A percentile compares a stretch with the other conserved stretches of the same genome.
Evolutionary conservation across 495 filamentous ascomycete genomes (phyloP).

Genomic region (Aspergillus cavernicola): DNA sequence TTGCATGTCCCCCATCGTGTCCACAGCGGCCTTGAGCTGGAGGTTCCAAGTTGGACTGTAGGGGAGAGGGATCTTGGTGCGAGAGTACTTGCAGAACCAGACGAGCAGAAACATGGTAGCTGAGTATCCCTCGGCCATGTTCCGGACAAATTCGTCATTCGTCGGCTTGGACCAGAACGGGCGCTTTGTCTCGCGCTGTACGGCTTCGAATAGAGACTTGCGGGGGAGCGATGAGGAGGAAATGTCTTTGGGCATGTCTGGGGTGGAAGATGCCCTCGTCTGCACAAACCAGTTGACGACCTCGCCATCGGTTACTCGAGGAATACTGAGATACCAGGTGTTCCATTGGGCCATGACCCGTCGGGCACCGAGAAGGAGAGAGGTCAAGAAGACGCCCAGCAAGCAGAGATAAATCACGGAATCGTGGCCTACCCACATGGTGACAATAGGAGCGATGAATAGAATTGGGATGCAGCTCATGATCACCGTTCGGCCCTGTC

Average conservation of each 20-base stretch:
- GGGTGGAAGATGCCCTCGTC: background rate
- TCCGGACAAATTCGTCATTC: slow-evolving; percentile 4
- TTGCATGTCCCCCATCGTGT: slow-evolving; percentile 19
- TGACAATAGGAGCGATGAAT: slow-evolving; percentile 15
- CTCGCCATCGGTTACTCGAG: slow-evolving; percentile 13
- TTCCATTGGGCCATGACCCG: slow-evolving; percentile 16
- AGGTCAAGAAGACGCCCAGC: slow-evolving; percentile 7
- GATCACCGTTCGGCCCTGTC: slow-evolving; percentile 13
- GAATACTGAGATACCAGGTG: slow-evolving; percentile 15
- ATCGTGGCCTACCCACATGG: slow-evolving; percentile 16
- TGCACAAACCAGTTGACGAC: slow-evolving; percentile 16
- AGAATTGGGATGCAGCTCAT: slow-evolving; percentile 16
- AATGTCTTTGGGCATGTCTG: slow-evolving; percentile 5
- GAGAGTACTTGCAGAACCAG: slow-evolving; percentile 17
- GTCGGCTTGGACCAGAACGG: slow-evolving; percentile 12
- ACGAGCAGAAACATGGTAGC: slow-evolving; percentile 15
- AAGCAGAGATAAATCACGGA: slow-evolving; percentile 18
- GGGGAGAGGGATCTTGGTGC: slow-evolving; percentile 14
- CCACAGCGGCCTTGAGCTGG: slow-evolving; percentile 16
- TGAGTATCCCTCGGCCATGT: slow-evolving; percentile 13
- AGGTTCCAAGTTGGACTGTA: slow-evolving; percentile 18
- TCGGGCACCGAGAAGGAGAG: slow-evolving; percentile 10
- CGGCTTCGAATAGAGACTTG: slow-evolving; percentile 10
- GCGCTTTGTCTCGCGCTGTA: slow-evolving; percentile 4
- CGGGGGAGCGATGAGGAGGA: slow-evolving; percentile 6